phyloP scores from a whole-genome alignment of 75 land plant genomes.

The Selaginella moellendorffii region DNA sequence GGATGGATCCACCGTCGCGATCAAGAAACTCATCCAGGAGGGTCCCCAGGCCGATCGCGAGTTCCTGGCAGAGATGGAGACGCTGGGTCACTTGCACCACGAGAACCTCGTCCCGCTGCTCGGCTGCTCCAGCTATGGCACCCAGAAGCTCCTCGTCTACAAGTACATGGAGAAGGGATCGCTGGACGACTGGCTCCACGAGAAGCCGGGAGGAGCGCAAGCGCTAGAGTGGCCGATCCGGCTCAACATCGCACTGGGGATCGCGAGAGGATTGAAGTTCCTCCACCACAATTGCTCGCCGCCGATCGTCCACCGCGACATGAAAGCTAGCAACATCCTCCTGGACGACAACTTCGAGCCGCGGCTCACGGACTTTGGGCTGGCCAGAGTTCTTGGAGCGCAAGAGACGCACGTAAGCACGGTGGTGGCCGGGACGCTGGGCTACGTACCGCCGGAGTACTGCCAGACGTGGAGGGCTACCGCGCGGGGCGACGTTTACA shows the following conservation, averaged over 20 bases:
- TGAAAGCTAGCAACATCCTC: constrained; percentile 62
- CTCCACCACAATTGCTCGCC: constrained; percentile 62
- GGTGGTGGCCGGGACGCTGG: constrained; percentile 4
- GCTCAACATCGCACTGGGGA: constrained; percentile 32
- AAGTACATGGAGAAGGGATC: constrained; percentile 57
- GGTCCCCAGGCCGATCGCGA: constrained; percentile 41
- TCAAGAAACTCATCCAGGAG: constrained; percentile 41
- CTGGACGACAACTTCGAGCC: constrained; percentile 40
- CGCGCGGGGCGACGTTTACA: constrained; percentile 3
- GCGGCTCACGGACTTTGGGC: constrained; percentile 52
- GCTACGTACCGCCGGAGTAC: constrained; percentile 8
- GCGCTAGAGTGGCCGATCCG: constrained; percentile 24
- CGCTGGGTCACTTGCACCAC: constrained; percentile 35
- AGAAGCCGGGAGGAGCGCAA: not conserved
- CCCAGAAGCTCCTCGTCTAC: constrained; percentile 44
- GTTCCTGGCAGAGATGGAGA: constrained; percentile 60
- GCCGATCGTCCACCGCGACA: constrained; percentile 53
- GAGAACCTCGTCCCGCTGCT: constrained; percentile 48
- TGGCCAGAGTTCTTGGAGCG: constrained; percentile 32
- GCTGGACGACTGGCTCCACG: constrained; percentile 38
- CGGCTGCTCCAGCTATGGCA: constrained; percentile 46
- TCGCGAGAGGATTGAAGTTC: constrained; percentile 36
- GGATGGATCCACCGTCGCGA: constrained; percentile 45
- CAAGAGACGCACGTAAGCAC: constrained; percentile 10
- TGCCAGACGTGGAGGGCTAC: constrained; percentile 10